Conservation (phyloP, 2,329 filamentous ascomycete species). For the Rutstroemia sp. region DNA sequence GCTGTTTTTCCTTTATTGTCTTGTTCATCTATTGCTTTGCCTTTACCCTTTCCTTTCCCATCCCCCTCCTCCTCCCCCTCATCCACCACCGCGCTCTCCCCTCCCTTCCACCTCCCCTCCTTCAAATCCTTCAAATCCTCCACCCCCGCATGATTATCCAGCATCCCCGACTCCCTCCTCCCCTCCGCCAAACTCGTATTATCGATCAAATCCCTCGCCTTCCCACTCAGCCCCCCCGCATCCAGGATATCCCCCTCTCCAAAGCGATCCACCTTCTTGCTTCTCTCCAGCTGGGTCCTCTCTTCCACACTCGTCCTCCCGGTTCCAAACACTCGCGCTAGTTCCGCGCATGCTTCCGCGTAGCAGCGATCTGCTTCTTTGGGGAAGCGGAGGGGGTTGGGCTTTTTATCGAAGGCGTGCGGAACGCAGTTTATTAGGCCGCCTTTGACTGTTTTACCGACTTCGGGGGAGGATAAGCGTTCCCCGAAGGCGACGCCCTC, state of each 20-base stretch:
- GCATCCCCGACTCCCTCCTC: not conserved
- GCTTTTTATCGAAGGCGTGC: constrained; percentile 61
- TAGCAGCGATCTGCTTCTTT: constrained; percentile 26
- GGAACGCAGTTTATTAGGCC: constrained; percentile 50
- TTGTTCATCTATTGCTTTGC: not conserved
- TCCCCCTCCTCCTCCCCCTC: not conserved
- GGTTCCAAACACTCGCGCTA: constrained; percentile 23
- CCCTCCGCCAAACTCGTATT: constrained; percentile 4
- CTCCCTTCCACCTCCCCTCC: not conserved
- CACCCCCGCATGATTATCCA: constrained; percentile 4
- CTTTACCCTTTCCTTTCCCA: not conserved
- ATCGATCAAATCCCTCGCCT: constrained; percentile 2
- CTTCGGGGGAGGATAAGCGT: constrained; percentile 39
- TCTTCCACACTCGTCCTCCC: constrained; percentile 19
- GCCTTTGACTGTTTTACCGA: constrained; percentile 50
- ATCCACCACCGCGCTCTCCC: not conserved
- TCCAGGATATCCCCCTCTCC: constrained; percentile 13
- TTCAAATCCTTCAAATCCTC: not conserved
- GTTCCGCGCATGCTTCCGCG: constrained; percentile 26
- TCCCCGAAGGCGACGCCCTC: constrained; percentile 55
- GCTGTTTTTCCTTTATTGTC: not conserved
- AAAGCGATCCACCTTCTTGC: constrained; percentile 23
- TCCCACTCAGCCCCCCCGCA: not conserved
- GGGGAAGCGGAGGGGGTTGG: constrained; percentile 45
- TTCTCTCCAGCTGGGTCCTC: constrained; percentile 20